Evolutionary conservation across 2,329 filamentous ascomycete genomes (phyloP), one percentile per base, ranked within the genome.

Genomic region (Tolypocladium tropicale): DNA sequence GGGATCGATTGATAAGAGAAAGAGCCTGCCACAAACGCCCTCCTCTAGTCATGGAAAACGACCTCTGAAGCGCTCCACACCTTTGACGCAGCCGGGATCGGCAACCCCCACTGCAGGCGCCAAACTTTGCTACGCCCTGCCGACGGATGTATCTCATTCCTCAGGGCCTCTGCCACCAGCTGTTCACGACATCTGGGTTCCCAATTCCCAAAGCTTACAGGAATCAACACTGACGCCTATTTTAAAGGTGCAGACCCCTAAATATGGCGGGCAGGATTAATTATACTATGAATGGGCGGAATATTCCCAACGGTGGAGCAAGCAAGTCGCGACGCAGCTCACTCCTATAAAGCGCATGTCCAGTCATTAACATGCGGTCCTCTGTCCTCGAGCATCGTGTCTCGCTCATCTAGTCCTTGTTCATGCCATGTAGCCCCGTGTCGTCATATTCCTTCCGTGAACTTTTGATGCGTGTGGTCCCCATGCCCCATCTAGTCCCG

Each of bases 401-500:
- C 43, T 7, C 43, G 16, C 25, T 30, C 43, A 18, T 30, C 43
- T 30, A 30, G 25, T 4, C 14, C 16, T 30, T 16, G 43, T 30
- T 11, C 43, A 30, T n/a, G 43, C 14, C 14, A 14, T 48, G 23
- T 16, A 6, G 43, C 25, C 25, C 23, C 43, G 25, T 28, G 33
- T 23, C 34, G 21, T 37, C 21, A 23, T 4, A n/a, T 41, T 25
- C 30, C 6, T 43, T 11, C 37, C 36, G 18, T 10, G 16, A 11
- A 6, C 7, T 25, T 16, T 28, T 12, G 36, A 25, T 32, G 52
- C 52, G 52, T 52, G 14, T 48, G 43, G 16, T n/a, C 43, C n/a
- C n/a, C 43, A 48, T 30, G 43, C 43, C 16, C 16, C 23, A 6
- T 52, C 50, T 53, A 61, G n/a, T 57, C 58, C 37, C 55, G 49